Base-by-base conservation (phyloP, 1,139 yeast genomes). In the Protomyces macrosporus region DNA sequence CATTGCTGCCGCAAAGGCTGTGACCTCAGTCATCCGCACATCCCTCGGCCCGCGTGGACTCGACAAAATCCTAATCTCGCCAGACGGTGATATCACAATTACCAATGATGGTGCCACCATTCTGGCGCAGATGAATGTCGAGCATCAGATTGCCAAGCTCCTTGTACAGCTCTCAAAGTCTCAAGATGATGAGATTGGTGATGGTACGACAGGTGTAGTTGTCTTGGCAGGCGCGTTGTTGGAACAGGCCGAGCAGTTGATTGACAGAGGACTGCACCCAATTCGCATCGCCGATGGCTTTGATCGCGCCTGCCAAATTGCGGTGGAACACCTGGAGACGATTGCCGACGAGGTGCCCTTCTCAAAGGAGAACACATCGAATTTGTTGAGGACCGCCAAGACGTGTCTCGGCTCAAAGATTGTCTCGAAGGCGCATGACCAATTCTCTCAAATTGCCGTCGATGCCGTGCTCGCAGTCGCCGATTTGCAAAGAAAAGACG, bases 51-150 rank as follows among this genome's bases (percentile, higher is more conserved):
- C 98, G 65, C 84, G 98, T 74, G 71, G 99, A n/a, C 79, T 95
- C 72, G 98, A 95, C 75, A 95, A 95, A 78, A 93, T 95, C 71
- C 81, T 95, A 71, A 89, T 93, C 69, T 81, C 85, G 37, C 98
- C 95, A 54, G 98, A 93, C 74, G 98, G 98, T 34, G 98, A 93
- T 68, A 95, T 95, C 75, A 93, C 97, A 63, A 93, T 95, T 70
- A 95, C 99, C 63, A 95, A 95, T 74, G 98, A 95, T 74, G 98
- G 99, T 70, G 98, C 98, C 63, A 95, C 98, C 9, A 93, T 95
- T 72, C 80, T 95, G 70, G 82, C 96, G 10, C 96, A 90, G 75
- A 93, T 95, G 98, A 96, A 93, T 74, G 81, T 95, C 69, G 97
- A 90, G 71, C 90, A 88, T 75, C 96, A 93, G 77, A 91, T 95